Evolutionary conservation across 2,329 filamentous ascomycete genomes (phyloP).

Genomic region (Neofusicoccum laricinum): DNA sequence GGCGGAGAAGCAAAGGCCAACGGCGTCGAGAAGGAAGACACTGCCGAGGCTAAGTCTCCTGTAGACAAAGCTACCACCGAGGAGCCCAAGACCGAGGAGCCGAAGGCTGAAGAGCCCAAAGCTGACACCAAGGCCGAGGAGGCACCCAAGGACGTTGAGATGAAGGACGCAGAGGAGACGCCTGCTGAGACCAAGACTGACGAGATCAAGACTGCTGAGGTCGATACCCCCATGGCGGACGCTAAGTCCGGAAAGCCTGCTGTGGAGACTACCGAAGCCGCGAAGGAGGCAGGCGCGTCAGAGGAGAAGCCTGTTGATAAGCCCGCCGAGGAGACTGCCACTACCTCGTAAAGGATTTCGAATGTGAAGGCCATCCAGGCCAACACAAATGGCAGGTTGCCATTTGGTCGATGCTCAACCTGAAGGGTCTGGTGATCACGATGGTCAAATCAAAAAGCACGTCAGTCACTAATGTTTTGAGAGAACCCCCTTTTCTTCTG

Average conservation of each 20-base stretch:
- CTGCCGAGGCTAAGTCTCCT: constrained; percentile 20
- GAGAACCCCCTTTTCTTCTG: background rate
- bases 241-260: constrained; percentile 21
- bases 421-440: background rate
- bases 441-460: background rate
- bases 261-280: background rate
- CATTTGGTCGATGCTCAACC: too few species aligned
- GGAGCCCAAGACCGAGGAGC: constrained; percentile 32
- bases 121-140: constrained; percentile 37
- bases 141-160: constrained; percentile 27
- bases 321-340: background rate
- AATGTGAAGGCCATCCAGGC: background rate
- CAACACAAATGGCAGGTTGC: background rate
- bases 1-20: constrained; percentile 41
- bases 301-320: background rate
- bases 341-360: background rate
- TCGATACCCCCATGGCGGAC: constrained; percentile 28
- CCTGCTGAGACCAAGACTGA: constrained; percentile 21
- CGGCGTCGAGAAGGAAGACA: constrained; percentile 31
- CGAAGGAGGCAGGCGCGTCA: background rate
- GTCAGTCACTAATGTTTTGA: background rate
- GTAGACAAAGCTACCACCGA: constrained; percentile 22
- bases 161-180: constrained; percentile 28
- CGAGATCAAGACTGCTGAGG: constrained; percentile 22
- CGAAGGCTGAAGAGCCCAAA: constrained; percentile 36